Base-by-base conservation (phyloP, 257 asterid species). In the Solanum chiquidenum region DNA sequence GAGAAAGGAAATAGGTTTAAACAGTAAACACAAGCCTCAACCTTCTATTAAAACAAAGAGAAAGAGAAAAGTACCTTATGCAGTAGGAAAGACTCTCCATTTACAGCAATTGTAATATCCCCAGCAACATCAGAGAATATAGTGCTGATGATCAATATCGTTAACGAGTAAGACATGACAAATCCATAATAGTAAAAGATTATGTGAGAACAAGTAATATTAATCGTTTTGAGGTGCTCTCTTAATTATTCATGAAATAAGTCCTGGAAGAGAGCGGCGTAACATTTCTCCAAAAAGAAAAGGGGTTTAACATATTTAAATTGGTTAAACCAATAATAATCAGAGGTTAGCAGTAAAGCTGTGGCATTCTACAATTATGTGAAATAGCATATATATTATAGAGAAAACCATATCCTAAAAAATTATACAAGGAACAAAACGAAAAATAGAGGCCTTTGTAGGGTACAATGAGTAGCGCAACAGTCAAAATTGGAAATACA, bases 81-180 rank as follows among this genome's bases (percentile, higher is more conserved):
- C 85, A 94, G 87, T 83, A 92, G 92, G 88, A 94, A 93, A 52
- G 95, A 90, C 87, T 91, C 92, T 86, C 92, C 93, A 73, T 88
- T 88, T 71, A 92, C 93, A 85, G 91, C 85, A 52, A 93, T 88
- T 4, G 94, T 94, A 86, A 94, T 92, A 90, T 94, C 97, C 66
- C 97, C 95, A 42, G 94, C 95, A 88, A 94, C 97, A 86, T 93
- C 93, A 35, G 94, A 93, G 90, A 93, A 93, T 83, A 94, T 90
- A 76, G 94, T 94, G 94, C 88, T 71, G 49, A 73, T 44, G 69
- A 86, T 29, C 7, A 2, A 86, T 71, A 86, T 42, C 20, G 23
- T 46, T 46, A 12, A 46, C 55, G 55, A 76, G 18, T 40, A 40
- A 76, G 83, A 44, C 18, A 44, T 44, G 52, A 44, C 52, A 44